These are phyloP conservation scores for Onygenales sp. DNA, from an alignment of 2,329 filamentous ascomycete species.

Conservation along the genomic window DNA sequence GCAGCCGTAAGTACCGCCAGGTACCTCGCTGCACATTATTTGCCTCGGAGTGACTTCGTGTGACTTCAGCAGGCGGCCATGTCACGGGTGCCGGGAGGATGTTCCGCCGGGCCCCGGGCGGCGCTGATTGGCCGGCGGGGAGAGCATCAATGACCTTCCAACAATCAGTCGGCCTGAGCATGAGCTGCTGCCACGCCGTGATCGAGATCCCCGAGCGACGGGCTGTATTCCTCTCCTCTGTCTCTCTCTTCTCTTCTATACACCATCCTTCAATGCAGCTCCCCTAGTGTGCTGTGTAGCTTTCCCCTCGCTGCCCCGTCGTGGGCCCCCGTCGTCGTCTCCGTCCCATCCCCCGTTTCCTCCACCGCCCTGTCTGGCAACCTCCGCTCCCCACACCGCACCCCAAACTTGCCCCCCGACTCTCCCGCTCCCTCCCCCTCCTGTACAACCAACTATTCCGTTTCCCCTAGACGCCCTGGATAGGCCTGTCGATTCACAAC, in stretches of 20 bases:
- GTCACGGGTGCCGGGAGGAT: background rate
- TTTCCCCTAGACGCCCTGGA: background rate
- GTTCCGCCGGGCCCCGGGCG: background rate
- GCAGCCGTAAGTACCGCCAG: too few species aligned
- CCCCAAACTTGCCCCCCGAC: background rate
- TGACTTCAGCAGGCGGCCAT: background rate
- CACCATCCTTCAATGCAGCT: constrained; percentile 1
- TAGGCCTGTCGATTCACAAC: constrained; percentile 18
- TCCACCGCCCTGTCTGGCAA: background rate
- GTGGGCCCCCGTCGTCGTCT: background rate
- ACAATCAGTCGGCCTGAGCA: background rate
- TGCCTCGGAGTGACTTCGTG: background rate
- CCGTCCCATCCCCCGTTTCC: background rate
- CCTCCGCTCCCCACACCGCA: background rate
- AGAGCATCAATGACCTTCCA: background rate
- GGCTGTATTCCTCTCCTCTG: background rate
- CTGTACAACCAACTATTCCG: background rate
- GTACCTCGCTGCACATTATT: background rate
- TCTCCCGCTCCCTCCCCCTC: background rate
- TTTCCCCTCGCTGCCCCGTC: constrained; percentile 1
- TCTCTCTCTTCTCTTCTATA: background rate
- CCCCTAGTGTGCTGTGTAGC: background rate
- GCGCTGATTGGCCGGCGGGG: background rate
- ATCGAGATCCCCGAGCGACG: background rate
- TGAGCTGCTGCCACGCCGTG: background rate